Conservation (phyloP, 352 stramenopile species). For the Achlya hypogyna region DNA sequence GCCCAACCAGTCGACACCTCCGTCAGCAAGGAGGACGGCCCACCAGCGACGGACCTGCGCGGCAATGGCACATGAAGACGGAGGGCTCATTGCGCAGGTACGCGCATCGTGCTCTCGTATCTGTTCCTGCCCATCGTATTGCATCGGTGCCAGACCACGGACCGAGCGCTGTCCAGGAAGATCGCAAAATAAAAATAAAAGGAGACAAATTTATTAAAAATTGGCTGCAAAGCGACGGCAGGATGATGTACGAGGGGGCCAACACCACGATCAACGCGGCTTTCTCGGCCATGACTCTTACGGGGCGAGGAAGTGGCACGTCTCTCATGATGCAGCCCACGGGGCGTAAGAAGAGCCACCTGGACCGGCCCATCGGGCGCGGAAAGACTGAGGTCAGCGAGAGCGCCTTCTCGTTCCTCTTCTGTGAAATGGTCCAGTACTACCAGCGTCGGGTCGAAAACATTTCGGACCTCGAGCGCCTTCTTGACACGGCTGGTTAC, state of each 20-base stretch:
- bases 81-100: too few relatives aligned
- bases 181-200: too few relatives aligned
- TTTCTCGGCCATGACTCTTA: neutral
- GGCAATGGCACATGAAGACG: too few relatives aligned
- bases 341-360: slow-evolving; percentile 17
- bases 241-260: neutral
- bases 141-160: too few relatives aligned
- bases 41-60: too few relatives aligned
- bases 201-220: too few relatives aligned
- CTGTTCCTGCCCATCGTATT: too few relatives aligned
- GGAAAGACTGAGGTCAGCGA: slow-evolving; percentile 85
- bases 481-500: slow-evolving; percentile 91
- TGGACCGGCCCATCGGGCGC: slow-evolving; percentile 65
- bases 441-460: slow-evolving; percentile 93
- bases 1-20: too few relatives aligned
- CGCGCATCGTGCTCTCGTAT: too few relatives aligned
- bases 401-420: slow-evolving; percentile 95
- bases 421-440: slow-evolving; percentile 98
- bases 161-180: too few relatives aligned
- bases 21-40: too few relatives aligned
- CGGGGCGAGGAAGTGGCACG: neutral
- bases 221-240: neutral
- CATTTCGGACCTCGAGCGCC: slow-evolving; percentile 91
- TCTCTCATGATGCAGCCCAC: neutral
- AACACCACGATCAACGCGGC: neutral